Evolutionary conservation across 805 yeast species (phyloP), one percentile per base, ranked within the genome.

Genomic region (Hanseniaspora nectarophila): DNA sequence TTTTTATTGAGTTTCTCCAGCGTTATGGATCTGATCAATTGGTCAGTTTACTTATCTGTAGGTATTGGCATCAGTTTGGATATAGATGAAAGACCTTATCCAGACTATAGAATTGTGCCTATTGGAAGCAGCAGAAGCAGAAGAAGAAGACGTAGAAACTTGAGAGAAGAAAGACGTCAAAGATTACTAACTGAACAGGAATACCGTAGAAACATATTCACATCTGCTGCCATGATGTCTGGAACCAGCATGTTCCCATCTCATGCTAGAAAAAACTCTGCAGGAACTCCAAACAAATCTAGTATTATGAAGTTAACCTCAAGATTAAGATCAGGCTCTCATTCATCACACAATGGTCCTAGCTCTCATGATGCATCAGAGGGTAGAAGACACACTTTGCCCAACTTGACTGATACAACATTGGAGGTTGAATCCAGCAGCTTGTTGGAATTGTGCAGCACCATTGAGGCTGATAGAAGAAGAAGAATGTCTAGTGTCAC

Each of bases 31-130:
- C 73, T 87, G 73, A 77, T 90, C 48, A 77, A 76, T 38, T 90
- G 96, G 97, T 75, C 85, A 54, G 73, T 77, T 60, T 80, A 79
- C 43, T 55, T 92, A 16, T 77, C 78, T 51, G 75, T 80, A 10
- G 97, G 92, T 0, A 81, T 82, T 47, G 92, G 85, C 58, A 77
- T 89, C 31, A 72, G 95, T 2, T 70, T 88, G 47, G 96, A 92
- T 56, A 62, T 90, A 21, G 79, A 74, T 32, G 73, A 76, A 43
- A 73, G 97, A 45, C 81, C 77, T 46, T 66, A 78, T 62, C 96
- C 95, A 12, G 75, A 73, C 40, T 87, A 81, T 61, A 74, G 92
- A 61, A 81, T 90, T 0, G 87, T 85, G 15, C 95, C 95, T 5
- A 69, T 90, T 56, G 73, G 92, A 56, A 72, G 89, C 57, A 70